Evolutionary conservation across 352 stramenopile species (phyloP).

Genomic region (Aphanomyces invadans): DNA sequence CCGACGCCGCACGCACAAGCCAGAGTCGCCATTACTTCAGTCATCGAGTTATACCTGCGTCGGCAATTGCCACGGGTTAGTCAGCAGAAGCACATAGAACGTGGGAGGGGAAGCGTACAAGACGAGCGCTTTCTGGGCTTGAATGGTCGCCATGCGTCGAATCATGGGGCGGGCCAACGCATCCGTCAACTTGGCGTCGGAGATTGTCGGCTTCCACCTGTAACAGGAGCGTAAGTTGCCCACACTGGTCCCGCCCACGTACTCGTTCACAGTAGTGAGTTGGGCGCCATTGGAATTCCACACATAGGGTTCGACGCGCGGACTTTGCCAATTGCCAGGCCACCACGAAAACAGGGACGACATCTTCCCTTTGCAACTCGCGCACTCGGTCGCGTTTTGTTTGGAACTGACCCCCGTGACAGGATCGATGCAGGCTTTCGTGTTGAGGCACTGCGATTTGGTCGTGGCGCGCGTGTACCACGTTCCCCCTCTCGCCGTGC

Average conservation of each 20-base stretch:
- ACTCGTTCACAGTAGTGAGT: slow-evolving; percentile 1
- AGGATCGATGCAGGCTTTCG: not conserved
- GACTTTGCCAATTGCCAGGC: not conserved
- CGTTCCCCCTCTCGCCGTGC: not conserved
- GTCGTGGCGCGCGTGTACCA: slow-evolving; percentile 13
- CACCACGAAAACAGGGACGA: not conserved
- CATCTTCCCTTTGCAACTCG: not conserved
- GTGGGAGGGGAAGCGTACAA: not conserved
- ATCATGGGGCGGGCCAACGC: slow-evolving; percentile 5
- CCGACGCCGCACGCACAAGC: slow-evolving; percentile 11
- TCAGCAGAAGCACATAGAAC: not conserved
- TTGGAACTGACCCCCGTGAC: not conserved
- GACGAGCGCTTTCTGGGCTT: slow-evolving; percentile 11
- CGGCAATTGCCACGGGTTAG: not conserved
- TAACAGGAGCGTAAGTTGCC: not conserved
- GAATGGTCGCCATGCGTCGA: not conserved
- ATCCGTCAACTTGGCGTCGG: not conserved
- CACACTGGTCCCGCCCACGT: not conserved
- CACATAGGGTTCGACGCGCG: not conserved
- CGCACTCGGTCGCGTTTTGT: not conserved
- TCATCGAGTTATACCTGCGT: slow-evolving; percentile 19
- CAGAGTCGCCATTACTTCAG: slow-evolving; percentile 2
- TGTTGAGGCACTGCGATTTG: not conserved
- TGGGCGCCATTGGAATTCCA: not conserved
- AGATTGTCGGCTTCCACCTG: slow-evolving; percentile 8